Percentiles rank a stretch among this genome's conserved stretches.
phyloP scores from a whole-genome alignment of 2,329 filamentous ascomycete genomes.

The Pestalotiopsis sp. region DNA sequence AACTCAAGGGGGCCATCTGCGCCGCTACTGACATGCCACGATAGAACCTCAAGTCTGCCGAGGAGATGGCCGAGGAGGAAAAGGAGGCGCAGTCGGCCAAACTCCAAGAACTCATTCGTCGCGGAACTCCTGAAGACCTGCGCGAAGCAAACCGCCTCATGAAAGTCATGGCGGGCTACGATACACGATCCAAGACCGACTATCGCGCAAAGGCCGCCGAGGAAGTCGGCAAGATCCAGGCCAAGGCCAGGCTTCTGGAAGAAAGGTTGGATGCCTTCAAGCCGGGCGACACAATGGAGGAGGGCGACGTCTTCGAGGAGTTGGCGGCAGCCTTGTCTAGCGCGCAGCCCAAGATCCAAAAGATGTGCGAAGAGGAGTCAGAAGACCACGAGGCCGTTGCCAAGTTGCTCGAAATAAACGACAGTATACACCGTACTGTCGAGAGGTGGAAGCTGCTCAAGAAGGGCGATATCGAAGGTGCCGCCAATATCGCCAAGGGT shows the following conservation, averaged over 20 bases:
- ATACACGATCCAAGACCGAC: constrained; percentile 93
- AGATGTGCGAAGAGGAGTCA: constrained; percentile 98
- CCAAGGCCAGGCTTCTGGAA: constrained; percentile 89
- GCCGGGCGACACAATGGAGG: constrained; percentile 75
- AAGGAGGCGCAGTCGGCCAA: constrained; percentile 95
- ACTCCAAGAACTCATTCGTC: constrained; percentile 91
- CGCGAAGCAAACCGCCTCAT: constrained; percentile 97
- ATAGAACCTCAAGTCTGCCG: constrained; percentile 90
- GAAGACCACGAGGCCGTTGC: constrained; percentile 95
- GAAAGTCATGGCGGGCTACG: constrained; percentile 99
- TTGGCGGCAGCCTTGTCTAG: constrained; percentile 86
- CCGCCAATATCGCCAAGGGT: constrained; percentile 81
- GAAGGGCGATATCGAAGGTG: constrained; percentile 86
- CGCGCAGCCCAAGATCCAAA: constrained; percentile 97
- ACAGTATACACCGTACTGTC: constrained; percentile 96
- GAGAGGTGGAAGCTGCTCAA: constrained; percentile 95
- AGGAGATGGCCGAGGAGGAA: constrained; percentile 99
- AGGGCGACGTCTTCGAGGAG: constrained; percentile 76
- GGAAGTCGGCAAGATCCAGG: constrained; percentile 91
- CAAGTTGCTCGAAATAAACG: constrained; percentile 95
- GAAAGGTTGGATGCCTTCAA: constrained; percentile 88
- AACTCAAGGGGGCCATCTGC: background rate
- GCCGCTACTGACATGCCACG: background rate
- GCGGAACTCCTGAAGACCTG: constrained; percentile 88
- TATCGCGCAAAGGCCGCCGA: constrained; percentile 97